Percentiles rank a stretch among this genome's conserved stretches.
phyloP scores from a whole-genome alignment of 768 basidiomycete genomes.

The Hygrophorus russula region DNA sequence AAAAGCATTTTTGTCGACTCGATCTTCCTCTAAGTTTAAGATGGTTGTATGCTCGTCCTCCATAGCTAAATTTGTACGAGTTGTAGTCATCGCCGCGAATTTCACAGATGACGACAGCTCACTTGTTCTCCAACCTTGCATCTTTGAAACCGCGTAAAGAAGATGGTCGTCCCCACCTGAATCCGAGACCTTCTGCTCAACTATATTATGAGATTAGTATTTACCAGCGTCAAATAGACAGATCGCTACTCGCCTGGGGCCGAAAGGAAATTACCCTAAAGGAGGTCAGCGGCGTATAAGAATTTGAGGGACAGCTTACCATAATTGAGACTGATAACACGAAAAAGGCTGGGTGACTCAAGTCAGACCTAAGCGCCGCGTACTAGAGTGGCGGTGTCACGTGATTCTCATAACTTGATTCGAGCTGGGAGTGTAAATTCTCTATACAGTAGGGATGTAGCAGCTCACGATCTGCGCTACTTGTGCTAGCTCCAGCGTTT shows the following conservation, averaged over 20 bases:
- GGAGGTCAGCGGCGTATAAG: no score
- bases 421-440: no score
- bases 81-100: no score
- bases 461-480: no score
- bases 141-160: conserved; percentile 77
- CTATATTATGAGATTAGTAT: conserved; percentile 26
- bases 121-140: conserved; percentile 99
- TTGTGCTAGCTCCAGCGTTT: no score
- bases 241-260: conserved; percentile 48
- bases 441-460: no score
- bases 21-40: conserved; percentile 51
- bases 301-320: no score
- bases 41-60: conserved; percentile 86
- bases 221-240: conserved; percentile 1
- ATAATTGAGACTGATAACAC: no score
- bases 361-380: no score
- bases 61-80: conserved; percentile 55
- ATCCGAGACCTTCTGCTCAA: conserved; percentile 73
- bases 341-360: no score
- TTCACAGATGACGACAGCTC: conserved; percentile 26
- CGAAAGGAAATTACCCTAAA: conserved; percentile 79
- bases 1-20: conserved; percentile 52
- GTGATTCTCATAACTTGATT: no score
- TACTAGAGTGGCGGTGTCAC: no score
- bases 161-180: conserved; percentile 60